phyloP scores from a whole-genome alignment of 78 protist species.

The Carpediemonas membranifera region DNA sequence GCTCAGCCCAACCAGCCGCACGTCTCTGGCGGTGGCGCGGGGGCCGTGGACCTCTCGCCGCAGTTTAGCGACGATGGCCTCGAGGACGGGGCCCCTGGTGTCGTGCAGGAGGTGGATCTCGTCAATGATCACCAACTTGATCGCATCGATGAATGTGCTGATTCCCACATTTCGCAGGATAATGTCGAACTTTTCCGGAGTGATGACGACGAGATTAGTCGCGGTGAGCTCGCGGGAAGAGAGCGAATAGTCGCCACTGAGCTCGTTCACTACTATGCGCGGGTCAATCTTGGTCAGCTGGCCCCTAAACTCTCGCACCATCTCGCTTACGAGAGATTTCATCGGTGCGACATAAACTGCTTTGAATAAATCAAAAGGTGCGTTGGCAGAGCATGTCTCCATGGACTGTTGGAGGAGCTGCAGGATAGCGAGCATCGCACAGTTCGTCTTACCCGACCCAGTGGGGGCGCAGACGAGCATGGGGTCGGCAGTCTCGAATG shows the following conservation, averaged over 20 bases:
- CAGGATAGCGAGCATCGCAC: conserved; percentile 89
- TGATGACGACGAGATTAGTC: conserved; percentile 84
- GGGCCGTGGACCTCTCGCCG: neutral
- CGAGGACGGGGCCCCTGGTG: conserved; percentile 94
- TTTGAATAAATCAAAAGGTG: conserved; percentile 8
- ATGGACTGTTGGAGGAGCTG: conserved; percentile 58
- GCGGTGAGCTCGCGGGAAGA: conserved; percentile 66
- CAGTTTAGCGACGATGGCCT: conserved; percentile 76
- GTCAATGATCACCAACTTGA: conserved; percentile 46
- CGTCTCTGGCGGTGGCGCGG: conserved; percentile 48
- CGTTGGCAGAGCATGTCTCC: neutral
- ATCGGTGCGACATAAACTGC: conserved; percentile 96
- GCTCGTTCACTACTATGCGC: conserved; percentile 40
- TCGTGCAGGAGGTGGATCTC: conserved; percentile 96
- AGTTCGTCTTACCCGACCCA: conserved; percentile 84
- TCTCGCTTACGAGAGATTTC: conserved; percentile 90
- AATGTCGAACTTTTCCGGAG: conserved; percentile 99
- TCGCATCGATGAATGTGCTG: conserved; percentile 47
- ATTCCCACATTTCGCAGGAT: conserved; percentile 90
- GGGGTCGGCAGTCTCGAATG: conserved; percentile 61
- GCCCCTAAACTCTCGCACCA: conserved; percentile 16
- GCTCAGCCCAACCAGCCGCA: conserved; percentile 88
- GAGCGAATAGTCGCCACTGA: conserved; percentile 89
- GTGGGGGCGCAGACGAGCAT: conserved; percentile 97
- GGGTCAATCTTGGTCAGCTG: neutral